A percentile compares a stretch with the other conserved stretches of the same genome.
Conservation (phyloP, 768 basidiomycete species). For the Russula vinacea region DNA sequence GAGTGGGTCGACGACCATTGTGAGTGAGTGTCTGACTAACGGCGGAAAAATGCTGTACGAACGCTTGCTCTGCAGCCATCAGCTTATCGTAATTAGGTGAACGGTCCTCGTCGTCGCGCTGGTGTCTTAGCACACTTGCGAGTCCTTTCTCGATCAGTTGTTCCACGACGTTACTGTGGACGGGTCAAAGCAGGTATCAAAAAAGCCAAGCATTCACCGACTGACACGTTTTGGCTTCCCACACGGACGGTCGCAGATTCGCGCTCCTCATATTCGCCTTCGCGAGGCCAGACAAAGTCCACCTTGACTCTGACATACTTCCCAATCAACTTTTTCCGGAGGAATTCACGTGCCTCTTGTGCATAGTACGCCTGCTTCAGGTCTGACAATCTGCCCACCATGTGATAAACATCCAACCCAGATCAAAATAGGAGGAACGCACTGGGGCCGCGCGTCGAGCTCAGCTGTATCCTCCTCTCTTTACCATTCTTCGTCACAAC, state of each 20-base stretch:
- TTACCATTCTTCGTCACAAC: conserved; percentile 72
- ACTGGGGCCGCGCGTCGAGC: conserved; percentile 87
- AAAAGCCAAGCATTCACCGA: conserved; percentile 21
- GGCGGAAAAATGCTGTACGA: conserved; percentile 35
- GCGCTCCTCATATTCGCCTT: conserved; percentile 91
- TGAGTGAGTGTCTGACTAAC: conserved; percentile 1
- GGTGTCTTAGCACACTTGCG: conserved; percentile 86
- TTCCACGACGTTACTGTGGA: conserved; percentile 81
- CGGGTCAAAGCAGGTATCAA: conserved; percentile 6
- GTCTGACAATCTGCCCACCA: conserved; percentile 62
- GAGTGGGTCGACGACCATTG: too few species aligned
- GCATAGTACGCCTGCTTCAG: conserved; percentile 84
- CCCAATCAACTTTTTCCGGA: conserved; percentile 89
- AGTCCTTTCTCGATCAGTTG: conserved; percentile 92
- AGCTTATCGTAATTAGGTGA: conserved; percentile 96
- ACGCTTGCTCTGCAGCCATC: conserved; percentile 92
- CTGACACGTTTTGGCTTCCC: conserved; percentile 76
- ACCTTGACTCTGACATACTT: conserved; percentile 78
- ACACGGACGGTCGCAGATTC: conserved; percentile 89
- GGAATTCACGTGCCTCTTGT: conserved; percentile 91
- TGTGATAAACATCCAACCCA: neutral
- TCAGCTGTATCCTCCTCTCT: conserved; percentile 82
- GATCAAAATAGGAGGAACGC: conserved; percentile 30
- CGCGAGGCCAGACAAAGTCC: conserved; percentile 87
- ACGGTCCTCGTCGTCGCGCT: conserved; percentile 91